Conservation (phyloP, 2,329 filamentous ascomycete genomes). For the Trichoderma harzianum region DNA sequence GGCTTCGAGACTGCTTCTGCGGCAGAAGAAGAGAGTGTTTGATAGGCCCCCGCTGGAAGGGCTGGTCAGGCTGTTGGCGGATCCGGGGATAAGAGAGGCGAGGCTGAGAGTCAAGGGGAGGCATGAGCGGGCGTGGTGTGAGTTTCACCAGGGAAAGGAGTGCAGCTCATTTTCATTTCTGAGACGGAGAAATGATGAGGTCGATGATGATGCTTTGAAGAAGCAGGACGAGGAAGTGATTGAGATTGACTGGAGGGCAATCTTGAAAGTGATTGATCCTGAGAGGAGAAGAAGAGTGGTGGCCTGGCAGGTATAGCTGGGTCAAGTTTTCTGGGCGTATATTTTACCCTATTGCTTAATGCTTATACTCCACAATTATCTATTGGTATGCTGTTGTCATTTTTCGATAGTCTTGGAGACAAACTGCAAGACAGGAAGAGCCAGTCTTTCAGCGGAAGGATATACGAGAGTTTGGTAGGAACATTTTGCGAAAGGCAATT, state of each 20-base stretch:
- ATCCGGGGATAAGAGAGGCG: conserved; percentile 43
- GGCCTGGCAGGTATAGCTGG: background rate
- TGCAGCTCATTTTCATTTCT: background rate
- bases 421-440: background rate
- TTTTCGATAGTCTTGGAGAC: no score
- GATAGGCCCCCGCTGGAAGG: conserved; percentile 31
- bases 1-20: conserved; percentile 19
- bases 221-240: conserved; percentile 16
- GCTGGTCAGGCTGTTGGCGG: conserved; percentile 41
- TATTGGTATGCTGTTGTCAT: no score
- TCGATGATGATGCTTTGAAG: background rate
- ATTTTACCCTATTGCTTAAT: no score
- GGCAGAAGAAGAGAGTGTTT: conserved; percentile 23
- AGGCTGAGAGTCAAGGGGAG: conserved; percentile 36
- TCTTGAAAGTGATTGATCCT: conserved; percentile 31
- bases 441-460: background rate
- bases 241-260: conserved; percentile 33
- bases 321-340: background rate
- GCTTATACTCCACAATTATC: no score
- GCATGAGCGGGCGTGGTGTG: conserved; percentile 41
- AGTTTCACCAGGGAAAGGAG: conserved; percentile 35
- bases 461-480: background rate
- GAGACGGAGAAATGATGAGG: background rate
- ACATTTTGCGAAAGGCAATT: background rate
- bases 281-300: conserved; percentile 28